Base-by-base conservation (phyloP, 1,284 basidiomycete genomes). In the Porogramme epimiltina region DNA sequence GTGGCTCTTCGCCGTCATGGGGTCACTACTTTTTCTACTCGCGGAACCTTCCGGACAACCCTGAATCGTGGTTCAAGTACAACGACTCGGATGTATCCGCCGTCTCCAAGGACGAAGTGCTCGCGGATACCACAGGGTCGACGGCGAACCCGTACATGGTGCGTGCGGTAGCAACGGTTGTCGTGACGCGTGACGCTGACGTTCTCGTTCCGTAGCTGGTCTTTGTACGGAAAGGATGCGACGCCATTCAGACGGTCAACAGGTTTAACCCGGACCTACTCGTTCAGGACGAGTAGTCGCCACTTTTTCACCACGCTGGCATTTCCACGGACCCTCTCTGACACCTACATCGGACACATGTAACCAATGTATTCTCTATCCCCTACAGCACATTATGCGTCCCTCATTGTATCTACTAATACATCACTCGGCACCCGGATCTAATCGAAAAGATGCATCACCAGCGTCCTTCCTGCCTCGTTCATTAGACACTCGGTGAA, bases 21-120 rank as follows among this genome's bases (percentile, higher is more conserved):
- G 93, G 93, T 24, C 89, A 95, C 70, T 92, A 94, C 68, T 94
- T 91, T 73, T 91, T 95, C 71, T 93, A 93, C 66, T 90, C 91
- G 52, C 81, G 93, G 39, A 80, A 93, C 65, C 74, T 93, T 20
- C 91, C 91, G 0, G 77, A 82, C 25, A 72, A 83, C 16, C 84
- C 86, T 5, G 86, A 95, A 54, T 79, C 84, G 43, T 97, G 93
- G 92, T 93, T 95, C 80, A 97, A 96, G 71, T 97, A 95, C 73
- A 95, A 95, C 66, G 94, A 96, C 66, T 91, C 91, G 38, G 83
- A 81, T 51, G 91, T 97, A 8, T 80, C 82, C 3, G 75, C 81
- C 22, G 87, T 89, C 2, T 67, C 74, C n/a, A 90, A 90, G 68
- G 81, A 82, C 4, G 89, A 92, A 61, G 87, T 92, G 4, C 72